Conservation (phyloP, 352 stramenopile species). For the Elongisporangium prolatum region DNA sequence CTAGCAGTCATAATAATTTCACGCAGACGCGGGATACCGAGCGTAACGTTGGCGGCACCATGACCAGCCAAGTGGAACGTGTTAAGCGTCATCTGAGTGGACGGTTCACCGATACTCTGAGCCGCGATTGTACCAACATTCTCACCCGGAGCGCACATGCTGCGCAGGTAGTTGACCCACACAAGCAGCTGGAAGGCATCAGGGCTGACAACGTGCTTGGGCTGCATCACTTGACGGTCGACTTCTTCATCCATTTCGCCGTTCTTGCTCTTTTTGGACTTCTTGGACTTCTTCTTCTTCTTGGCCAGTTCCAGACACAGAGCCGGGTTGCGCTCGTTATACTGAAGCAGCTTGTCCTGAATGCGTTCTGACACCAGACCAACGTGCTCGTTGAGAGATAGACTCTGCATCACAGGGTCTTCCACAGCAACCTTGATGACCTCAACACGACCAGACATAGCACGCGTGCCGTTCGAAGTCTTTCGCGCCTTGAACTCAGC, state of each 20-base stretch:
- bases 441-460: conserved; percentile 78
- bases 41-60: conserved; percentile 98
- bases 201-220: conserved; percentile 67
- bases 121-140: conserved; percentile 98
- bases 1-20: conserved; percentile 99
- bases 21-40: conserved; percentile 98
- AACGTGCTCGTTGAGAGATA: conserved; percentile 81
- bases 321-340: conserved; percentile 76
- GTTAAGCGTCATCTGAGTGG: conserved; percentile 99
- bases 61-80: conserved; percentile 99
- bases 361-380: conserved; percentile 86
- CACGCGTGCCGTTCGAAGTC: conserved; percentile 53
- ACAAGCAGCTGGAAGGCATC: conserved; percentile 92
- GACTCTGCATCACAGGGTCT: conserved; percentile 86
- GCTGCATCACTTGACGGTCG: conserved; percentile 68
- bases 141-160: conserved; percentile 96
- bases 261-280: conserved; percentile 65
- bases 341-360: conserved; percentile 69
- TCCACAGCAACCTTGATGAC: conserved; percentile 67
- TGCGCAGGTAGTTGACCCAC: conserved; percentile 97
- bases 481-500: conserved; percentile 74
- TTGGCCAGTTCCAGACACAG: conserved; percentile 55
- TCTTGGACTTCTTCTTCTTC: conserved; percentile 71
- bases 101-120: conserved; percentile 99
- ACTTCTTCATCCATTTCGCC: conserved; percentile 26